Evolutionary conservation across 108 stramenopile genomes (phyloP), one percentile per base, ranked within the genome.

Genomic region (Stephanodiscus triporus): DNA sequence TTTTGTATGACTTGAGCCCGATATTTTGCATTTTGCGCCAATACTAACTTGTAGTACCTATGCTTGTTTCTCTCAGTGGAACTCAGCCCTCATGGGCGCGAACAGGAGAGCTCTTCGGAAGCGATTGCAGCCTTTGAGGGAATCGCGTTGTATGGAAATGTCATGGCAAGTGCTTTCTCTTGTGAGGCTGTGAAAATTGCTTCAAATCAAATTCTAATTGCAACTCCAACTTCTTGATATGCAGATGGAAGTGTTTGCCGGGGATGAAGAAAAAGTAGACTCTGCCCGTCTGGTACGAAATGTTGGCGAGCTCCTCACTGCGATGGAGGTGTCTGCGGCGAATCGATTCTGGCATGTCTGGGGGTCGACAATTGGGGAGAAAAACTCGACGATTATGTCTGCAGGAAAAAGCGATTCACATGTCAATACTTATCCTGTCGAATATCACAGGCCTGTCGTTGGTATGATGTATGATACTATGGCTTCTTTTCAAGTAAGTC

Each of bases 91-190:
- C 96, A 97, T 81, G 98, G 98, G 10, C 84, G 94, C 23, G 97
- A 98, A 61, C 97, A 98, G 81, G 98, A 97, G 71, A 95, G 94
- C 20, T 87, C 86, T 23, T 90, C 90, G 23, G 98, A 98, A 64
- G 95, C 98, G 19, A 94, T 98, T 73, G 94, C 95, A 23, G 91
- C 95, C 1, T 97, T 96, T 63, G 97, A 98, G 70, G 90, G 84
- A 24, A 87, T 97, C 38, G 95, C 96, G 36, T 78, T 97, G 32
- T 98, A 81, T 72, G 96, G 97, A 24, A 54, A 83, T 61, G 91
- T 84, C 24, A 95, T 97, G 94, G 62, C 59, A 53, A 45, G 72
- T 47, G 20, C 0, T 51, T 48, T 37, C 27, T 56, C 20, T 73
- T 34, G 32, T 24, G 24, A 4, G 22, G 55, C 16, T 47, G 20